Evolutionary conservation across 768 basidiomycete genomes (phyloP), one percentile per base, ranked within the genome.

Genomic region (Leccinum truebloodii): DNA sequence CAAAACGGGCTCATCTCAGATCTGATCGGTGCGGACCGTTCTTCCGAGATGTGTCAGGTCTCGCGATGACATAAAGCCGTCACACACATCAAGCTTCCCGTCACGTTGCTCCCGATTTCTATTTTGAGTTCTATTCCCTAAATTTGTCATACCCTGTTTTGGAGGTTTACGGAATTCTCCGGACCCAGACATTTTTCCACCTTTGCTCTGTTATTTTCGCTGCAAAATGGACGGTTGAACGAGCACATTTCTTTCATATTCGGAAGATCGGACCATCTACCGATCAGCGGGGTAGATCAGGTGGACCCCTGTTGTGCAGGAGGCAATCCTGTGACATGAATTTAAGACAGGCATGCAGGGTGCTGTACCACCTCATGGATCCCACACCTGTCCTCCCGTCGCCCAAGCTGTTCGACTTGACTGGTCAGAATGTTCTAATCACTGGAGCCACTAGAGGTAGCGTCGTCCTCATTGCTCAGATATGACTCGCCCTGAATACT

Each of bases 401-500:
- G 13, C 82, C 75, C 62, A 73, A 79, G 39, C 83, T 94, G 54
- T 93, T 93, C 75, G 81, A 83, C 59, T 83, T 94, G 68, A 70
- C 75, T 3, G 84, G 85, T 59, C 79, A 86, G 69, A 88, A 83
- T 59, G 89, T 83, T 37, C 86, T 94, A 75, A 83, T 94, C 69
- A 94, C 92, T 41, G 92, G 92, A 62, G 89, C 87, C 34, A 86
- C 89, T 24, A 80, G 91, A 73, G 91, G 90, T 89, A 72, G 72
- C 62, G 77, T 74, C 68, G 76, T 74, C 68, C 41, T 66, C 63
- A 60, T 63, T 71, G 55, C 56, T 54, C 37, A 9, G 20, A 54
- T 50, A 28, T 51, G 26, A 37, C 59, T 54, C 41, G 59, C 41
- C 52, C 26, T 60, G 65, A 69, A 62, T 71, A 54, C 37, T 59